Conservation (phyloP, 306 rosid species). For the Cucurbita moschata region DNA sequence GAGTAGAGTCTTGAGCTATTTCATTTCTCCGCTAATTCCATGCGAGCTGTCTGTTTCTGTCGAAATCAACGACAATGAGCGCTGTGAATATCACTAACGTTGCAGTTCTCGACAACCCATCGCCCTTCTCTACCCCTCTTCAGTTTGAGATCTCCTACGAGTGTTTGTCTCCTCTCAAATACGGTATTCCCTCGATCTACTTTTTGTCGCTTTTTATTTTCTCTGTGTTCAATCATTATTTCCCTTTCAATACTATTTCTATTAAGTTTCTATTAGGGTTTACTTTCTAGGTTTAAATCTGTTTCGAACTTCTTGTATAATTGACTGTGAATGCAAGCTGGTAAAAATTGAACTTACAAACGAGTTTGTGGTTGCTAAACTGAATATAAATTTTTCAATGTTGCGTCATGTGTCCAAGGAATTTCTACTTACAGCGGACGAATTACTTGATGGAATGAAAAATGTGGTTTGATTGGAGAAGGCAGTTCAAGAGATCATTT, state of each 20-base stretch:
- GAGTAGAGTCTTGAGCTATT: background rate
- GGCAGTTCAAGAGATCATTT: background rate
- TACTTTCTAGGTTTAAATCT: background rate
- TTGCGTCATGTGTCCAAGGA: background rate
- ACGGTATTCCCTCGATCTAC: constrained; percentile 22
- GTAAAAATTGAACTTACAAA: background rate
- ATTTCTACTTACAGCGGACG: background rate
- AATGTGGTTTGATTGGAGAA: background rate
- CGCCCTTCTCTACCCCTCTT: constrained; percentile 58
- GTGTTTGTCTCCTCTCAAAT: constrained; percentile 60
- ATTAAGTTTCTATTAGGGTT: background rate
- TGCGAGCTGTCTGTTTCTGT: background rate
- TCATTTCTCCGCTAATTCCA: background rate
- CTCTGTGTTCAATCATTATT: background rate
- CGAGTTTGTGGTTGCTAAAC: background rate
- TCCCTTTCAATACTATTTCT: background rate
- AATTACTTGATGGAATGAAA: background rate
- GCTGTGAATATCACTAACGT: constrained; percentile 87
- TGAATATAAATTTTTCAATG: background rate
- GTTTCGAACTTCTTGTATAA: background rate
- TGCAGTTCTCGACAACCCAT: constrained; percentile 65
- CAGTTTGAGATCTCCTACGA: constrained; percentile 91
- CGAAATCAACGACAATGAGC: constrained; percentile 31
- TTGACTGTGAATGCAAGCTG: background rate
- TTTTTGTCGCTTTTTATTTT: background rate